These are phyloP conservation scores for Haplosporangium sp. DNA, from an alignment of 371 early-diverging fungal genomes.

Conservation along the genomic window DNA sequence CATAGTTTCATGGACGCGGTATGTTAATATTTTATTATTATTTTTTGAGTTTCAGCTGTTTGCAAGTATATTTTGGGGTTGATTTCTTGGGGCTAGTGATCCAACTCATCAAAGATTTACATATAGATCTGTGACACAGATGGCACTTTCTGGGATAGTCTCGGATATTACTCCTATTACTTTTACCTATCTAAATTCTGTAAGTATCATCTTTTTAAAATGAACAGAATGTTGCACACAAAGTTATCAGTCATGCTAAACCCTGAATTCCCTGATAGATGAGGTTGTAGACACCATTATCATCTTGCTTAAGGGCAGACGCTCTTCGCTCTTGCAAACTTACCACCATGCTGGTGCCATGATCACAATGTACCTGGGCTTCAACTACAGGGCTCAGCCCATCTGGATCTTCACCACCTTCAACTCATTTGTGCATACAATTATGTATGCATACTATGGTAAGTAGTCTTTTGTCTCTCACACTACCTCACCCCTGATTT, in stretches of 20 bases:
- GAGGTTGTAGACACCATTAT: conserved; percentile 90
- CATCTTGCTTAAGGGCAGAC: conserved; percentile 84
- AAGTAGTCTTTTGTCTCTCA: neutral
- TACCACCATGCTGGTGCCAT: conserved; percentile 95
- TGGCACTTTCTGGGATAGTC: conserved; percentile 63
- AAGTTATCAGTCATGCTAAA: too few relatives aligned
- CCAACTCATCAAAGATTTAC: neutral
- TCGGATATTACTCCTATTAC: conserved; percentile 69
- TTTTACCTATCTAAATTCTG: conserved; percentile 80
- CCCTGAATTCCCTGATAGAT: conserved; percentile 39
- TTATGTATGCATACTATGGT: conserved; percentile 91
- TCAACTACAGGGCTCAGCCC: conserved; percentile 78
- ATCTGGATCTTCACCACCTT: conserved; percentile 89
- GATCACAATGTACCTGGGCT: conserved; percentile 78
- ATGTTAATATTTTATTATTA: conserved; percentile 29
- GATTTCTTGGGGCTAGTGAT: neutral
- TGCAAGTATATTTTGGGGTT: conserved; percentile 24
- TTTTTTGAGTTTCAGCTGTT: conserved; percentile 12
- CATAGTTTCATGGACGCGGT: conserved; percentile 55
- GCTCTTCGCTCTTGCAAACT: conserved; percentile 83
- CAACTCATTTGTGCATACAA: conserved; percentile 92
- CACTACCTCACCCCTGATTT: neutral
- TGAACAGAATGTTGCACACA: too few relatives aligned
- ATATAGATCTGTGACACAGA: conserved; percentile 61
- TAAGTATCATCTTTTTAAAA: conserved; percentile 50